A percentile compares a stretch with the other conserved stretches of the same genome.
Conservation (phyloP, 1,284 basidiomycete species). For the Lignosus rhinocerotis region DNA sequence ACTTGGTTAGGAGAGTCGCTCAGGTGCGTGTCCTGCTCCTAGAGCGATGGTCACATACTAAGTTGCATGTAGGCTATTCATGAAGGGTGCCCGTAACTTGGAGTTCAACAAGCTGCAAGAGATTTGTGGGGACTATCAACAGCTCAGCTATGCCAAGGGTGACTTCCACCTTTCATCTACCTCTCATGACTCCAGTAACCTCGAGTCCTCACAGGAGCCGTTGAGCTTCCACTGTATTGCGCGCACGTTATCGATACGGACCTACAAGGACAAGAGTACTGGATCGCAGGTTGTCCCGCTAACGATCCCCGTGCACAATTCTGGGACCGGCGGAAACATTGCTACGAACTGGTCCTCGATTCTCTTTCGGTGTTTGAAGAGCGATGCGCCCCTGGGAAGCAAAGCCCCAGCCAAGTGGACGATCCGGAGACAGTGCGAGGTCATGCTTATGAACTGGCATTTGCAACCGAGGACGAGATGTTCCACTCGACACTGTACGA, state of each 20-base stretch:
- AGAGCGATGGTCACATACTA: neutral
- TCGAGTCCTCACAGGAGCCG: constrained; percentile 56
- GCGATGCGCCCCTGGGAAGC: constrained; percentile 27
- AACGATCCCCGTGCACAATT: constrained; percentile 63
- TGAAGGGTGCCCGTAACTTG: constrained; percentile 83
- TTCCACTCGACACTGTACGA: constrained; percentile 96
- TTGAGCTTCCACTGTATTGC: constrained; percentile 85
- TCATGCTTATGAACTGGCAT: constrained; percentile 81
- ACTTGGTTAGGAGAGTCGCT: constrained; percentile 82
- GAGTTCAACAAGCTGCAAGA: constrained; percentile 86
- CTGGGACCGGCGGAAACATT: constrained; percentile 66
- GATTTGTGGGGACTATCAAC: constrained; percentile 84
- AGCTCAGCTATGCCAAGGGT: constrained; percentile 83
- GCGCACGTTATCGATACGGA: constrained; percentile 82
- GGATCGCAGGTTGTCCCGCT: constrained; percentile 64
- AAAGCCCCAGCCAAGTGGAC: constrained; percentile 36
- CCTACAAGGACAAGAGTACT: constrained; percentile 77
- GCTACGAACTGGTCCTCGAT: constrained; percentile 84
- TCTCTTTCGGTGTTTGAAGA: constrained; percentile 83
- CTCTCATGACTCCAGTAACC: neutral
- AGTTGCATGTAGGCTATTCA: constrained; percentile 65
- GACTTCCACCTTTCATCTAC: constrained; percentile 12
- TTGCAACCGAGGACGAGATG: constrained; percentile 85
- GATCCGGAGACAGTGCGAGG: constrained; percentile 68
- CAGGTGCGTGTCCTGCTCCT: constrained; percentile 49